Conservation (phyloP, 1,284 basidiomycete species). For the Naganishia sp. region DNA sequence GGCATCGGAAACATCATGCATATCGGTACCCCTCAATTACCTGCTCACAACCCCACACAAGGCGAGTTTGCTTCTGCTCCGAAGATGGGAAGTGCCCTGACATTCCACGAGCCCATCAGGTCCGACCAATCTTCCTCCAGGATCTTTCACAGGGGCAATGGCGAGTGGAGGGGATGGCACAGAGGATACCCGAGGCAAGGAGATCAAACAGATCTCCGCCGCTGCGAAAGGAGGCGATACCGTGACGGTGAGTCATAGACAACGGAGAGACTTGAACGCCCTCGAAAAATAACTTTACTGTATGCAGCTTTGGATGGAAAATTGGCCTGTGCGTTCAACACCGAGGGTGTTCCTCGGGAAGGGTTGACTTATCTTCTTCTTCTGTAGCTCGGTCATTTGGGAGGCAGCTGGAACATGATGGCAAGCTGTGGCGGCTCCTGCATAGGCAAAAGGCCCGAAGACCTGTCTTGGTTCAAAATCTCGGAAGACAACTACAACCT, state of each 20-base stretch:
- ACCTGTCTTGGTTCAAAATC: constrained; percentile 21
- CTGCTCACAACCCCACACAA: not conserved
- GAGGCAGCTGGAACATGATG: constrained; percentile 17
- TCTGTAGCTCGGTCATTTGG: not conserved
- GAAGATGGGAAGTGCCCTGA: not conserved
- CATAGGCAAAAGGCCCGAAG: not conserved
- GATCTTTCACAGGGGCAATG: not conserved
- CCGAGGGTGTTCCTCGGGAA: no score
- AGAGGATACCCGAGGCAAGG: not conserved
- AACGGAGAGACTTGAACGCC: not conserved
- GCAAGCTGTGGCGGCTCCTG: constrained; percentile 15
- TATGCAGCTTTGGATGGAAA: constrained; percentile 2
- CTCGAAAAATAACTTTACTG: not conserved
- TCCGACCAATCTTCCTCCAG: not conserved
- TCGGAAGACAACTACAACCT: constrained; percentile 10
- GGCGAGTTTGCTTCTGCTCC: not conserved
- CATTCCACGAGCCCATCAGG: not conserved
- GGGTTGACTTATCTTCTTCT: not conserved
- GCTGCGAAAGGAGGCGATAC: constrained; percentile 7
- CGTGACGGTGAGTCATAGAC: not conserved
- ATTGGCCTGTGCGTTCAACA: not conserved
- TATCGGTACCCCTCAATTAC: not conserved
- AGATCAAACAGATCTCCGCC: not conserved
- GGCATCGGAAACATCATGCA: not conserved
- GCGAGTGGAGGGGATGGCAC: constrained; percentile 4